Conservation (phyloP, 352 stramenopile species). For the Phytophthora tentaculata region DNA sequence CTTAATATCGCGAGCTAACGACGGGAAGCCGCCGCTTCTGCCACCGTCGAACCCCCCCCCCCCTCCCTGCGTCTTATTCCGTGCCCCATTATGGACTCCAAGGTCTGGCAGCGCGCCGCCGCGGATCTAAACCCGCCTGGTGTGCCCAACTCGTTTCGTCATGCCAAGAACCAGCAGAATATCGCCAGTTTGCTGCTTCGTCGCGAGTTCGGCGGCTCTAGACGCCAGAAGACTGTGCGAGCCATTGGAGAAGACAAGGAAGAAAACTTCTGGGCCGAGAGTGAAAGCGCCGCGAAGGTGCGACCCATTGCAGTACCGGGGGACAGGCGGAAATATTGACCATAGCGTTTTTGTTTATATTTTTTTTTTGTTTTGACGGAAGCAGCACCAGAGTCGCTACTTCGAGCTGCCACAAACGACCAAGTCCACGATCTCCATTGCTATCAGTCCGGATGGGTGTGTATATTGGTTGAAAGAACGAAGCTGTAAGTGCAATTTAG, state of each 20-base stretch:
- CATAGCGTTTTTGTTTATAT: background rate
- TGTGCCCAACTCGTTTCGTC: conserved; percentile 78
- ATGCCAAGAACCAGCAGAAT: conserved; percentile 69
- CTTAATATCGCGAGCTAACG: conserved; percentile 8
- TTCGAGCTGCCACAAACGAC: conserved; percentile 87
- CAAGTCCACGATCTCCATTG: conserved; percentile 90
- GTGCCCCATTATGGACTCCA: conserved; percentile 38
- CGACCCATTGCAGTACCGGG: background rate
- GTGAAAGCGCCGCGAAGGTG: conserved; percentile 80
- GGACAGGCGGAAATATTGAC: conserved; percentile 1
- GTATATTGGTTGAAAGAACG: conserved; percentile 3
- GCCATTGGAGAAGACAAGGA: conserved; percentile 51
- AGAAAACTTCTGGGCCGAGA: conserved; percentile 84
- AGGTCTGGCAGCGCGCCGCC: conserved; percentile 78
- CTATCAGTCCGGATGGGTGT: conserved; percentile 86
- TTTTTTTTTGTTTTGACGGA: conserved; percentile 3
- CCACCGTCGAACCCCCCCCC: conserved; percentile 27
- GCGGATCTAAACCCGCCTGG: conserved; percentile 73
- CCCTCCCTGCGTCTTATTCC: conserved; percentile 8
- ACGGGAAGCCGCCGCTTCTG: conserved; percentile 10
- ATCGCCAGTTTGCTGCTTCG: conserved; percentile 68
- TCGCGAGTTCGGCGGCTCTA: conserved; percentile 58
- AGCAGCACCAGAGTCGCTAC: conserved; percentile 84
- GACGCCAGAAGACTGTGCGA: conserved; percentile 49
- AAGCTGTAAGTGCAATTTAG: background rate